Percentiles rank a stretch among this genome's conserved stretches.
Conservation (phyloP, 805 yeast species). For the Metschnikowia aberdeeniae region DNA sequence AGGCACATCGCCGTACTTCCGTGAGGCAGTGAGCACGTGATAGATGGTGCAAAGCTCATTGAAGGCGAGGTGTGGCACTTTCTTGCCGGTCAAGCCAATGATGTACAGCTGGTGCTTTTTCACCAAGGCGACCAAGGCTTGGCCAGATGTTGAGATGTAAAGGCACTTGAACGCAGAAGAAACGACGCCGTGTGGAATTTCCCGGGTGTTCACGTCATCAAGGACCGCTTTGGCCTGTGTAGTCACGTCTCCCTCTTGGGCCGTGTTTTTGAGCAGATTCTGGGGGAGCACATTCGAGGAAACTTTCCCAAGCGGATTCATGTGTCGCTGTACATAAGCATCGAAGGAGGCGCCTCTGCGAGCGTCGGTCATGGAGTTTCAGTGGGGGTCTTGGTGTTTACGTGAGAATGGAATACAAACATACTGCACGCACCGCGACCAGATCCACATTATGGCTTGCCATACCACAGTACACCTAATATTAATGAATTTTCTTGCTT, state of each 20-base stretch:
- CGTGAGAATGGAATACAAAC: conserved; percentile 4
- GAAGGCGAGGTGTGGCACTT: conserved; percentile 7
- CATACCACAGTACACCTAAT: no score
- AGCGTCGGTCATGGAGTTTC: conserved; percentile 3
- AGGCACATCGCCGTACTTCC: background rate
- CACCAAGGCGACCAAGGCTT: conserved; percentile 3
- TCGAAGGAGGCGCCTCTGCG: conserved; percentile 1
- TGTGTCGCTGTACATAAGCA: conserved; percentile 5
- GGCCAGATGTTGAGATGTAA: conserved; percentile 1
- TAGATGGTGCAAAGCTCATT: conserved; percentile 13
- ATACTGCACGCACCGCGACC: conserved; percentile 5
- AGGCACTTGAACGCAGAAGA: conserved; percentile 13
- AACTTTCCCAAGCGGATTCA: conserved; percentile 1
- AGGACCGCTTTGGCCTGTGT: conserved; percentile 2
- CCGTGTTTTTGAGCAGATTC: background rate
- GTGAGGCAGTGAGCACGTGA: conserved; percentile 7
- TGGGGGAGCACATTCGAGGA: conserved; percentile 3
- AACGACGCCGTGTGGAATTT: background rate
- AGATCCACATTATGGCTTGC: no score
- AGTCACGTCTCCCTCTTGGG: background rate
- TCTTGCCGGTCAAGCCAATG: conserved; percentile 9
- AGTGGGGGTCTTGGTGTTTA: background rate
- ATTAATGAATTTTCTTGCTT: no score
- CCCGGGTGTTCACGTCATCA: background rate
- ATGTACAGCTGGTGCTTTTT: conserved; percentile 14